Percentiles rank a stretch among this genome's conserved stretches.
Conservation (phyloP, 2,329 filamentous ascomycete species). For the Hymenoscyphus infarciens region DNA sequence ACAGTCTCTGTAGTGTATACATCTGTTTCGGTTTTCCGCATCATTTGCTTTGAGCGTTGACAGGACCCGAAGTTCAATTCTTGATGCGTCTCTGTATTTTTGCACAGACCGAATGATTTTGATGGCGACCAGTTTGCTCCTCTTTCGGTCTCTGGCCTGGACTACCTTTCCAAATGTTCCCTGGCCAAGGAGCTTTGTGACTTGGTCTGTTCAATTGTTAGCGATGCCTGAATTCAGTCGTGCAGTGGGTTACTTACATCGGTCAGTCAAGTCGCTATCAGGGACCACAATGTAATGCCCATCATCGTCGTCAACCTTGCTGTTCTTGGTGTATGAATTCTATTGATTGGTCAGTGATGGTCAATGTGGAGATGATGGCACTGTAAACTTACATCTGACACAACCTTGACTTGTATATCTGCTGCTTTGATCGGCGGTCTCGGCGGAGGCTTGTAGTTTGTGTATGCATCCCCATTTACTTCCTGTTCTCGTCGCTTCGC, state of each 20-base stretch:
- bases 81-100: slow-evolving; percentile 93
- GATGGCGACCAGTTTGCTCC: slow-evolving; percentile 77
- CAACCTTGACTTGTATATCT: slow-evolving; percentile 63
- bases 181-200: slow-evolving; percentile 85
- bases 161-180: slow-evolving; percentile 99
- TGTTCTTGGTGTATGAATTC: slow-evolving; percentile 48
- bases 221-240: slow-evolving; percentile 8
- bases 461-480: slow-evolving; percentile 64
- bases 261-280: slow-evolving; percentile 78
- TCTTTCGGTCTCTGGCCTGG: slow-evolving; percentile 78
- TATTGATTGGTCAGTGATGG: slow-evolving; percentile 24
- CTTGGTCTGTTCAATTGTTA: slow-evolving; percentile 62
- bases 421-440: slow-evolving; percentile 87
- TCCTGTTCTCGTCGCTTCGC: slow-evolving; percentile 75
- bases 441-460: slow-evolving; percentile 80
- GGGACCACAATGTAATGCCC: slow-evolving; percentile 94
- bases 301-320: slow-evolving; percentile 92
- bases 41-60: slow-evolving; percentile 92
- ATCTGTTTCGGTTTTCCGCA: slow-evolving; percentile 86
- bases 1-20: slow-evolving; percentile 93
- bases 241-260: slow-evolving; percentile 62
- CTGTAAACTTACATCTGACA: slow-evolving; percentile 55
- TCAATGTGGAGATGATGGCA: neutral
- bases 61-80: slow-evolving; percentile 89
- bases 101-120: slow-evolving; percentile 98